Evolutionary conservation across 148 eudicot genomes (phyloP), one percentile per base, ranked within the genome.

Genomic region (Hydrangea macrophylla): DNA sequence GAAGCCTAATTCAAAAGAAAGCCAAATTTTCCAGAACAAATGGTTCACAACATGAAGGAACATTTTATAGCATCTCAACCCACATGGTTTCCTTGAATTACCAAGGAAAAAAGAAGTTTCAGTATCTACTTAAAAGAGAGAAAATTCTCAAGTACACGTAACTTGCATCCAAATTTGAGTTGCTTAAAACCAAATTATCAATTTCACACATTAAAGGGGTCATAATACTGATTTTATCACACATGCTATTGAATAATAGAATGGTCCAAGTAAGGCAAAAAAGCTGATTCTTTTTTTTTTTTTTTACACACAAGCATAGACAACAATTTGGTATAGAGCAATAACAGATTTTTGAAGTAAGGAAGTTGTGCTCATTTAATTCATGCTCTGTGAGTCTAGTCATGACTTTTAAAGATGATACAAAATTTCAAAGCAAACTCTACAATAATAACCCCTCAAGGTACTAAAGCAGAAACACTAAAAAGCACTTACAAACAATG

Each of bases 401-500:
- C 27, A 24, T 62, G 67, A 60, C 51, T 53, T 69, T 59, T 62
- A 23, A 55, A 60, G 53, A 17, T 12, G 66, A 79, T 62, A 65
- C 75, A 56, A 72, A 10, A 51, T 58, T 66, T 64, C 33, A 77
- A 62, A 56, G 25, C 60, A 60, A 72, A 67, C 69, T 63, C 69
- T 72, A 77, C 73, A 57, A 63, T 44, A 70, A 70, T n/a, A n/a
- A n/a, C 54, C 40, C 61, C 69, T 33, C 5, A 23, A 63, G 32
- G 56, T 11, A n/a, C 28, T 57, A 54, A 57, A 35, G 48, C 4
- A 25, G 9, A 57, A 69, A 55, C 32, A 62, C 68, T n/a, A n/a
- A n/a, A n/a, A 72, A 69, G 54, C 76, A 77, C 68, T 13, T 57
- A 58, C 57, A 58, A 74, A 60, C 75, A 65, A 74, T 56, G 51